Conservation (phyloP, 106 monocot species). For the Allium fistulosum region DNA sequence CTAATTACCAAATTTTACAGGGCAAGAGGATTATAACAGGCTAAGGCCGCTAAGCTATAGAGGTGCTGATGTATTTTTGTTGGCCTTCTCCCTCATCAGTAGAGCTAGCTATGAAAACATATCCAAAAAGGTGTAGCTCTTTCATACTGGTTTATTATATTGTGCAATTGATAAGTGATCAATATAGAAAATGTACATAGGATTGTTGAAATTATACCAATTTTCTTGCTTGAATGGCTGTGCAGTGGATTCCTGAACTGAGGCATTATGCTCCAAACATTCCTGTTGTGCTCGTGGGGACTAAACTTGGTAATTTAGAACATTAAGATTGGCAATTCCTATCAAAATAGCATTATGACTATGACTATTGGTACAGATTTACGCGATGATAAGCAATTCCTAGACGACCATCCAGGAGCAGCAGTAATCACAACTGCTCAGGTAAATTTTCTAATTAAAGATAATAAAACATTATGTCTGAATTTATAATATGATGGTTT, state of each 20-base stretch:
- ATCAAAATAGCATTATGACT: neutral
- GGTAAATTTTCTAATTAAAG: constrained; percentile 18
- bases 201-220: too few species aligned
- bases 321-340: neutral
- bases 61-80: constrained; percentile 75
- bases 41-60: constrained; percentile 77
- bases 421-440: constrained; percentile 57
- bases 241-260: constrained; percentile 77
- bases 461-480: too few species aligned
- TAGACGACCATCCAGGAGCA: constrained; percentile 52
- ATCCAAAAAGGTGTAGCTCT: constrained; percentile 41
- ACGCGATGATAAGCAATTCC: constrained; percentile 69
- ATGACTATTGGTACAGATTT: constrained; percentile 39
- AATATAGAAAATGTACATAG: too few species aligned
- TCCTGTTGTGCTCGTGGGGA: constrained; percentile 67
- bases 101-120: constrained; percentile 82
- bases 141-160: neutral
- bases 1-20: constrained; percentile 15
- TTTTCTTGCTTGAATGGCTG: constrained; percentile 1
- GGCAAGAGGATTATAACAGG: constrained; percentile 77
- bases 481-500: neutral
- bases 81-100: constrained; percentile 70
- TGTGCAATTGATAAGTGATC: too few species aligned
- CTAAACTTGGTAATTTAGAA: constrained; percentile 51
- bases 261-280: constrained; percentile 69